Base-by-base conservation (phyloP, 2,329 filamentous ascomycete species). In the Pseudogymnoascus sp. region DNA sequence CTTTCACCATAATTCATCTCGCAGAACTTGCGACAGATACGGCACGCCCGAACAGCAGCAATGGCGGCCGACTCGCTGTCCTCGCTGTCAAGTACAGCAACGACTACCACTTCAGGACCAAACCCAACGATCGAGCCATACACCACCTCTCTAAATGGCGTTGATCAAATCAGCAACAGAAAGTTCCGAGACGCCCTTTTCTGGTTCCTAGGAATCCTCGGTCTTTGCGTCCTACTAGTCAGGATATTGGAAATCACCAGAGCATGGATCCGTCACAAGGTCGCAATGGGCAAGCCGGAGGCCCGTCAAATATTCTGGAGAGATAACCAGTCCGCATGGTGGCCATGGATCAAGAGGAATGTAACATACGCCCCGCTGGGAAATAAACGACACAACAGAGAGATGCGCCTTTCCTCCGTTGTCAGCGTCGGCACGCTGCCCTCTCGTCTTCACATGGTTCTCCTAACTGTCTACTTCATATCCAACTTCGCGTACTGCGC, bases 351-450 rank as follows among this genome's bases (percentile, higher is more conserved):
- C 66, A 88, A 88, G 76, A 84, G 81, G 71, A 74, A 86, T 65
- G 68, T 88, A 62, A 76, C 82, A 54, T 85, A 88, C 67, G 85
- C 86, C 1, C 86, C 86, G 2, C 73, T 89, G 22, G 81, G 81
- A 74, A 81, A 75, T 12, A 87, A 87, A 70, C 81, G 86, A 54
- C 86, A 88, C 73, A 88, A 87, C 75, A 78, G 84, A 68, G 86
- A 88, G 72, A 80, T 88, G 67, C 79, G 79, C 68, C 74, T 88
- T 59, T 86, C 83, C 59, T 77, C 78, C 7, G 84, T 83, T 62
- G 67, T 85, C 64, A 85, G 84, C 70, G 76, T 83, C 63, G 81
- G 86, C 64, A 87, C 85, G 0, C 74, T 89, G 14, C 86, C 86
- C 0, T 87, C 86, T 1, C 79, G 86, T 61, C 77, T 88, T 43